Percentiles rank a stretch among this genome's conserved stretches.
phyloP scores from a whole-genome alignment of 2,329 filamentous ascomycete genomes.

The Phialocephala sp. region DNA sequence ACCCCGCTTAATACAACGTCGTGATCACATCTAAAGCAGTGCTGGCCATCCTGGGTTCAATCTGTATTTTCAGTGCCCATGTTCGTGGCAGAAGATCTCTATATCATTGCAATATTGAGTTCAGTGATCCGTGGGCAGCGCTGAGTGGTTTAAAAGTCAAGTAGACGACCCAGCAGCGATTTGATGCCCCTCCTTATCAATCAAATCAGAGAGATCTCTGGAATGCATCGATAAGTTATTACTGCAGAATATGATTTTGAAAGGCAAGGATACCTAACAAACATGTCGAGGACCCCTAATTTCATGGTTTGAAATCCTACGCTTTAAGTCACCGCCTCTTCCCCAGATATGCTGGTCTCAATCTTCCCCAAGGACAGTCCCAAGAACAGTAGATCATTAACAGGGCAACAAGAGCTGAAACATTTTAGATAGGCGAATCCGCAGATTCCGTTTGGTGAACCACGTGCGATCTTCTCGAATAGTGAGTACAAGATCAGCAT shows the following conservation, averaged over 20 bases:
- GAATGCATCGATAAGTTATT: not conserved
- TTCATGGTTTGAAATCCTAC: not conserved
- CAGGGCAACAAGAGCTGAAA: conserved; percentile 18
- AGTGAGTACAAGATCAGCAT: not conserved
- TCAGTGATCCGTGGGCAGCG: conserved; percentile 2
- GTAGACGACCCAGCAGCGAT: not conserved
- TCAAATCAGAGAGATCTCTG: not conserved
- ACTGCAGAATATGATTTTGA: not conserved
- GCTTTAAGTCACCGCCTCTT: conserved; percentile 5
- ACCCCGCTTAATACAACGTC: not conserved
- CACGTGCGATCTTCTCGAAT: not conserved
- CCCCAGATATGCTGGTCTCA: conserved; percentile 5
- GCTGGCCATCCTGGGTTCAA: not conserved
- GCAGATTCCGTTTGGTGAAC: conserved; percentile 15
- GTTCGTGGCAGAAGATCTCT: not conserved
- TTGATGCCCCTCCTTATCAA: conserved; percentile 2
- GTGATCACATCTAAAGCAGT: not conserved
- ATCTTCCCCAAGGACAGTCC: not conserved
- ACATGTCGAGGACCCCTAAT: not conserved
- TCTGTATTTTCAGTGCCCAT: conserved; percentile 1
- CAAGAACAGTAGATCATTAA: not conserved
- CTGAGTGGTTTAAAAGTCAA: not conserved
- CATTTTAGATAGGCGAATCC: conserved; percentile 24
- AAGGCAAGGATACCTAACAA: not conserved
- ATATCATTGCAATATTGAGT: not conserved